Conservation (phyloP, 2,329 filamentous ascomycete genomes). For the Stagonosporopsis cucurbitacearum region DNA sequence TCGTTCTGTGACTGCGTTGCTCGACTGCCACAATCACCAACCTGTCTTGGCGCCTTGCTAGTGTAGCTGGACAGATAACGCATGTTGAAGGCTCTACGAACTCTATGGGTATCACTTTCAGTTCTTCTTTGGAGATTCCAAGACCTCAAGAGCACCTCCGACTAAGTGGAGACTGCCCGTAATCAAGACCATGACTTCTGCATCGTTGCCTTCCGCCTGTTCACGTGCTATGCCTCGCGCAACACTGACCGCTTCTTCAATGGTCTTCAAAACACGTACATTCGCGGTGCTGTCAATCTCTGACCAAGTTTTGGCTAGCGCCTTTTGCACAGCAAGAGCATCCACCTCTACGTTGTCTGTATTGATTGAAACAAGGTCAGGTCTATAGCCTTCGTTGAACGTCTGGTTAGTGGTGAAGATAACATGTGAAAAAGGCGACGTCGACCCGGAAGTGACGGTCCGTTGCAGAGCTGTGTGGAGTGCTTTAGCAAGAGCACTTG, state of each 20-base stretch:
- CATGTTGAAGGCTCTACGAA: conserved; percentile 30
- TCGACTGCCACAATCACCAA: neutral
- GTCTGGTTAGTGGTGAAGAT: conserved; percentile 83
- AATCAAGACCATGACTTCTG: conserved; percentile 68
- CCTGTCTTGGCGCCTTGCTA: conserved; percentile 1
- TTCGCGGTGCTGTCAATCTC: conserved; percentile 48
- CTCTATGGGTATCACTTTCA: conserved; percentile 30
- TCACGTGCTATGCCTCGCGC: conserved; percentile 54
- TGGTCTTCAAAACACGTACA: conserved; percentile 67
- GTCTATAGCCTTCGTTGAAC: conserved; percentile 66
- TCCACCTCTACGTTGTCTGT: conserved; percentile 64
- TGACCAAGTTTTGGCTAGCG: conserved; percentile 66
- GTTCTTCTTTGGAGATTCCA: conserved; percentile 57
- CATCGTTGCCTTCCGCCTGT: conserved; percentile 37
- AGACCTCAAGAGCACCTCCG: conserved; percentile 75
- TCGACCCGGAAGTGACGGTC: conserved; percentile 32
- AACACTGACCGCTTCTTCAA: conserved; percentile 71
- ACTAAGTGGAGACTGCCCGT: conserved; percentile 88
- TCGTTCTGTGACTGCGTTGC: neutral
- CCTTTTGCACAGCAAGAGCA: conserved; percentile 70
- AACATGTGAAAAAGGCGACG: conserved; percentile 69
- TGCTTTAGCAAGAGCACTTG: conserved; percentile 66
- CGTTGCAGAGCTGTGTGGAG: conserved; percentile 65
- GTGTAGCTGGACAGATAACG: neutral
- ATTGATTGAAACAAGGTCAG: conserved; percentile 69